Evolutionary conservation across 192 early-diverging fungal species (phyloP), one percentile per base, ranked within the genome.

Genomic region (Linnemannia hyalina): DNA sequence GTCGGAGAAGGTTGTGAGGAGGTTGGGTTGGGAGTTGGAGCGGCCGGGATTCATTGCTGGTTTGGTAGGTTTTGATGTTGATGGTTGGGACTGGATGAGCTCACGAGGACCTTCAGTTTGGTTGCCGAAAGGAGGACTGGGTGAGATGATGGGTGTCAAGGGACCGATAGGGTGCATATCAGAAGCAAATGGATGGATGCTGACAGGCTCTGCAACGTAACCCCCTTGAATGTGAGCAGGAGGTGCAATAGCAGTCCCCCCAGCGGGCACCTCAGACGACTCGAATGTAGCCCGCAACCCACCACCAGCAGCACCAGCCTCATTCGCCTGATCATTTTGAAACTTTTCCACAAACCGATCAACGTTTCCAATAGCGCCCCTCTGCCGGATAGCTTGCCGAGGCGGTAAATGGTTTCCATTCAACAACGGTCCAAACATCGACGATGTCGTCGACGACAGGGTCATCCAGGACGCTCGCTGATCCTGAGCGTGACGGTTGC

Each of bases 381-480:
- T 46, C 16, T 80, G 55, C 6, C 57, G 71, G 38, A 80, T 44
- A 22, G 49, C 32, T 16, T 69, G 79, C 26, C 79, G 40, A 29
- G 79, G 73, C 6, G 75, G n/a, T 23, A 57, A n/a, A n/a, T 74
- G 73, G 23, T 49, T 23, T 4, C 32, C 70, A 46, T 46, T 80
- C 36, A 72, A 57, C 20, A 68, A 9, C 0, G 54, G 52, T 11
- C 32, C 76, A 63, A 78, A 83, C 36, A 47, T 40, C 9, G 82
- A 83, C 9, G 76, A 54, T 3, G 42, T 38, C 20, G 71, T 74
- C 10, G 82, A 76, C 1, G 83, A 78, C 41, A 55, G 49, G 6
- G 73, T 70, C 38, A 71, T 60, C 83, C 83, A 85, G 15, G 77
- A 76, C 1, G 77, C 44, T 2, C 74, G 83, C 15, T 75, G 65